These are phyloP conservation scores for Ceratocystis colombiana DNA, from an alignment of 2,329 filamentous ascomycete species.

Conservation along the genomic window DNA sequence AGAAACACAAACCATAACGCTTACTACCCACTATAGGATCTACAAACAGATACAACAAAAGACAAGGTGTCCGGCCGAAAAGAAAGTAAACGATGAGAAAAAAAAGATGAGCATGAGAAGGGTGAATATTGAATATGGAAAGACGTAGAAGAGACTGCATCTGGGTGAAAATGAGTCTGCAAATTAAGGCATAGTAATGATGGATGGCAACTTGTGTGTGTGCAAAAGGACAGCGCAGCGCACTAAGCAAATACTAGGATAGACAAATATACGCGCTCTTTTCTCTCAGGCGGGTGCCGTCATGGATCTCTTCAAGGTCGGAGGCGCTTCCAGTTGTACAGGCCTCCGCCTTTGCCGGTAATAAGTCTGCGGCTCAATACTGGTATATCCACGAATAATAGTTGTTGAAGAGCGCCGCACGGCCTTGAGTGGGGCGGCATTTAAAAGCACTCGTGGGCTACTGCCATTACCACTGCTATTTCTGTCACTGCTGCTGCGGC, in stretches of 20 bases:
- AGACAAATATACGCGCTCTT: not conserved
- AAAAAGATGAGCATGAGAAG: not conserved
- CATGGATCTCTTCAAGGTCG: not conserved
- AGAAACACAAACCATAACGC: not conserved
- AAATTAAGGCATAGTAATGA: not conserved
- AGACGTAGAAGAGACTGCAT: not conserved
- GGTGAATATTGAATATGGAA: not conserved
- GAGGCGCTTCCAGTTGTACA: not conserved
- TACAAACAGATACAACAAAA: not conserved
- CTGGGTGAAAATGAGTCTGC: not conserved
- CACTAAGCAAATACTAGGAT: not conserved
- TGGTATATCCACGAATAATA: conserved; percentile 1
- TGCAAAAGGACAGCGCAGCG: not conserved
- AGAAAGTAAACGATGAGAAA: not conserved
- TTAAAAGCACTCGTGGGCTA: not conserved
- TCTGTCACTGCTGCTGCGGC: too few relatives aligned
- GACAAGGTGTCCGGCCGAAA: not conserved
- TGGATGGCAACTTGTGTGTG: not conserved
- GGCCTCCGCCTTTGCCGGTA: not conserved
- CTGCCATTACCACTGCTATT: too few relatives aligned
- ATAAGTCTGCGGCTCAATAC: not conserved
- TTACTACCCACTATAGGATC: conserved; percentile 4
- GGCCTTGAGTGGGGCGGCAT: not conserved
- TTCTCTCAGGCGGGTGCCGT: conserved; percentile 1
- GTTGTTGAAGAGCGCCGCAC: not conserved